phyloP scores from a whole-genome alignment of 2,329 filamentous ascomycete species.

The Xylaria sp. region DNA sequence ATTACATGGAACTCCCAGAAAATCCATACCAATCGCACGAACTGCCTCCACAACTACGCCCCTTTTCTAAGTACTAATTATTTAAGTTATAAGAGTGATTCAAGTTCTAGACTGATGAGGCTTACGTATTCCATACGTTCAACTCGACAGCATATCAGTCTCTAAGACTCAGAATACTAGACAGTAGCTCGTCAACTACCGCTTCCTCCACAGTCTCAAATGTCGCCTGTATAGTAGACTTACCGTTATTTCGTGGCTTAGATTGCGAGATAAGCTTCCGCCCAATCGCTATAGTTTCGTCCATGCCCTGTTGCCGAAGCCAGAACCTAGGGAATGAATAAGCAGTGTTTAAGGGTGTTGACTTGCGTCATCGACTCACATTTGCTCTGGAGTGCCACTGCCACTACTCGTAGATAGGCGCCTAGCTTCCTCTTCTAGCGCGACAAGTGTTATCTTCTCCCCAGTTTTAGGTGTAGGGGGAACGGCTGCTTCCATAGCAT shows the following conservation, averaged over 20 bases:
- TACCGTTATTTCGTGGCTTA: constrained; percentile 25
- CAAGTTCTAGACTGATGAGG: neutral
- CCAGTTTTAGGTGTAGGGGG: constrained; percentile 55
- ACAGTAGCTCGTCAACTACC: constrained; percentile 1
- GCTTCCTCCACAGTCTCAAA: constrained; percentile 3
- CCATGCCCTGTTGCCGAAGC: constrained; percentile 63
- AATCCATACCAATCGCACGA: too few species aligned
- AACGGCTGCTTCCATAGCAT: constrained; percentile 55
- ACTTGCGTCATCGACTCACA: constrained; percentile 45
- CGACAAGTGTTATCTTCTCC: constrained; percentile 68
- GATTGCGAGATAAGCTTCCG: constrained; percentile 58
- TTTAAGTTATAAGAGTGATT: too few species aligned
- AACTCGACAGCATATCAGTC: too few species aligned
- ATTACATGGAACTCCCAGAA: too few species aligned
- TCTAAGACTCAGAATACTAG: neutral
- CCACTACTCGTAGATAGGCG: constrained; percentile 55
- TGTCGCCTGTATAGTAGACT: constrained; percentile 1
- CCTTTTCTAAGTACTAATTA: too few species aligned
- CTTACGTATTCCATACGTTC: neutral
- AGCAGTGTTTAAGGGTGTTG: neutral
- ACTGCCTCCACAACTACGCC: too few species aligned
- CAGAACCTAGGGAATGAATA: constrained; percentile 56
- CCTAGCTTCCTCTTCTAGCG: constrained; percentile 68
- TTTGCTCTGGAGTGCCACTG: constrained; percentile 57
- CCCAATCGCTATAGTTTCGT: constrained; percentile 63